Evolutionary conservation across 495 filamentous ascomycete species (phyloP).

Genomic region (Penicillium alfredii): DNA sequence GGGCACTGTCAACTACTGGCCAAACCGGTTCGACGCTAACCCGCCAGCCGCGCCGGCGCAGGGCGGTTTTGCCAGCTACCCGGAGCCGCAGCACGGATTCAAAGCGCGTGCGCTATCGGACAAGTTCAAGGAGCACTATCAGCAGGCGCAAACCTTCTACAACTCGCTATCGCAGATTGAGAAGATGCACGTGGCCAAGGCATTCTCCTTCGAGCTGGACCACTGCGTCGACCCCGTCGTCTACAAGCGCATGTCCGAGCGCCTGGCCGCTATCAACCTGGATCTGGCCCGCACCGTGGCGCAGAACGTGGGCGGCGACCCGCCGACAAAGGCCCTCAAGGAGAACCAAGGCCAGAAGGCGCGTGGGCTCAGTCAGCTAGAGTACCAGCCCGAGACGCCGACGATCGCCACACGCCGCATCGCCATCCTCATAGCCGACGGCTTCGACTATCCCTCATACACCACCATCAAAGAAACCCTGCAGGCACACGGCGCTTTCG

Average conservation of each 20-base stretch:
- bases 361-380: constrained; percentile 59
- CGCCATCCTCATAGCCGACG: constrained; percentile 76
- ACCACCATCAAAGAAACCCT: constrained; percentile 57
- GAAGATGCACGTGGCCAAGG: constrained; percentile 61
- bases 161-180: constrained; percentile 71
- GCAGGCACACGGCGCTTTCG: constrained; percentile 55
- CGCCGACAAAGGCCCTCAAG: constrained; percentile 43
- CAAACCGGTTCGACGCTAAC: constrained; percentile 64
- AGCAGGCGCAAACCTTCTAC: constrained; percentile 61
- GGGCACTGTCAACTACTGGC: constrained; percentile 84
- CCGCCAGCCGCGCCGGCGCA: constrained; percentile 55
- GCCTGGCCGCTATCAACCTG: constrained; percentile 68
- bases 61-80: constrained; percentile 64
- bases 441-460: constrained; percentile 65
- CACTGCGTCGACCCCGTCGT: constrained; percentile 85
- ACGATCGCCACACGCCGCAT: constrained; percentile 68
- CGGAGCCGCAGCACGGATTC: constrained; percentile 59
- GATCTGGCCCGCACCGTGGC: constrained; percentile 65
- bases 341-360: constrained; percentile 64
- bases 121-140: constrained; percentile 80
- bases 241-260: constrained; percentile 63
- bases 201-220: constrained; percentile 78
- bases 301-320: constrained; percentile 59
- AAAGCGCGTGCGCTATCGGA: constrained; percentile 62
- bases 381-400: constrained; percentile 55